Percentiles rank a stretch among this genome's conserved stretches.
Conservation (phyloP, 768 basidiomycete genomes). For the Dacryopinax primogenitus region DNA sequence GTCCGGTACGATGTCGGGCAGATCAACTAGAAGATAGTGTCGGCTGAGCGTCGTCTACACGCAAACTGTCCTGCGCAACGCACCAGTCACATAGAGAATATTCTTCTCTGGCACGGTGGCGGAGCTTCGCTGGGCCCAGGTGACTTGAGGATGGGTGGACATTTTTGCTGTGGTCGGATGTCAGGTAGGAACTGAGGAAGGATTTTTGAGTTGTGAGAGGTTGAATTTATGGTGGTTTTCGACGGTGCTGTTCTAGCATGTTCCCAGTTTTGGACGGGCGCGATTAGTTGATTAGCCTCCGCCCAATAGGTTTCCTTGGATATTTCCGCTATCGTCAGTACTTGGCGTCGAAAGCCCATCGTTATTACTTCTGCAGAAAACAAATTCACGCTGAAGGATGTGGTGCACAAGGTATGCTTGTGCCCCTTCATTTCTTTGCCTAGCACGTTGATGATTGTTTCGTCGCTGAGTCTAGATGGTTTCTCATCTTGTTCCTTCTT, state of each 20-base stretch:
- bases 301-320: neutral
- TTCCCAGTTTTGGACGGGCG: neutral
- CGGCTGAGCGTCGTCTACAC: neutral
- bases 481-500: conserved; percentile 17
- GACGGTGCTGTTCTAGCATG: neutral
- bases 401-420: conserved; percentile 19
- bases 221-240: neutral
- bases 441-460: neutral
- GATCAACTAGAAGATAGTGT: conserved; percentile 35
- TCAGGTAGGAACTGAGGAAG: neutral
- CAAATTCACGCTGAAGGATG: no score
- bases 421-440: neutral
- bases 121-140: conserved; percentile 91
- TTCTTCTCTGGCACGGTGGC: conserved; percentile 61
- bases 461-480: conserved; percentile 11
- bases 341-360: neutral
- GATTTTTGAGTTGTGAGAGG: neutral
- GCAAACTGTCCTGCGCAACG: neutral
- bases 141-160: conserved; percentile 65
- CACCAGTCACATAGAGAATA: conserved; percentile 59
- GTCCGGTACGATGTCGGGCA: conserved; percentile 52
- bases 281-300: neutral
- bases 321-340: neutral
- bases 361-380: no score
- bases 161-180: conserved; percentile 22